A percentile compares a stretch with the other conserved stretches of the same genome.
These are phyloP conservation scores for Novymonas esmeraldas DNA, from an alignment of 208 protist species.

Conservation along the genomic window DNA sequence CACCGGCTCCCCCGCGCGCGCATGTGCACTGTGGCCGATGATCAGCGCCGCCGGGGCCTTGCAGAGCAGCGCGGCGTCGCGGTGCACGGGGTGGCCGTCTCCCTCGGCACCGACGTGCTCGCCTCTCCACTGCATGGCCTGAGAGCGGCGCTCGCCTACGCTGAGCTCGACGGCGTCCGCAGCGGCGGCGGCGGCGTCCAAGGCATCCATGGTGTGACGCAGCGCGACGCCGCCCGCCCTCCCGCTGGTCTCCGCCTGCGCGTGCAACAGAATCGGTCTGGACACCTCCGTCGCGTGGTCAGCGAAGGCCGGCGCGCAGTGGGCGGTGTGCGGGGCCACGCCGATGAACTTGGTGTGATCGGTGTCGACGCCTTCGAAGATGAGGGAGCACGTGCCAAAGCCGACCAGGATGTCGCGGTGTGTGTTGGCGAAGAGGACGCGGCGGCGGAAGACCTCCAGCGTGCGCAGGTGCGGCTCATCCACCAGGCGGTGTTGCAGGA, in stretches of 20 bases:
- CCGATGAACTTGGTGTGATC: slow-evolving; percentile 49
- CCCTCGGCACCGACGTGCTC: no score
- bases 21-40: slow-evolving; percentile 3
- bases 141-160: no score
- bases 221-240: not conserved
- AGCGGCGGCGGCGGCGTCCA: not conserved
- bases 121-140: no score
- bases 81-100: no score
- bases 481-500: slow-evolving; percentile 50
- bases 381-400: slow-evolving; percentile 63
- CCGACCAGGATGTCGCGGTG: slow-evolving; percentile 74
- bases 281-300: slow-evolving; percentile 43
- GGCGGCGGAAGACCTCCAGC: slow-evolving; percentile 53
- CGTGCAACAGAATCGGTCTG: slow-evolving; percentile 42
- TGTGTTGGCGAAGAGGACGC: slow-evolving; percentile 73
- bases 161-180: no score
- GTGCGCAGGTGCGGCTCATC: slow-evolving; percentile 46
- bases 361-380: slow-evolving; percentile 45
- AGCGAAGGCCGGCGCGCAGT: slow-evolving; percentile 54
- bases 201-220: not conserved
- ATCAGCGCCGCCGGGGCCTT: not conserved
- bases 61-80: not conserved
- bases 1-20: slow-evolving; percentile 3
- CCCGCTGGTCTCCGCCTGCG: slow-evolving; percentile 17
- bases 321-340: slow-evolving; percentile 10